Evolutionary conservation across 345 rosid species (phyloP).

Genomic region (Gossypium herbaceum): DNA sequence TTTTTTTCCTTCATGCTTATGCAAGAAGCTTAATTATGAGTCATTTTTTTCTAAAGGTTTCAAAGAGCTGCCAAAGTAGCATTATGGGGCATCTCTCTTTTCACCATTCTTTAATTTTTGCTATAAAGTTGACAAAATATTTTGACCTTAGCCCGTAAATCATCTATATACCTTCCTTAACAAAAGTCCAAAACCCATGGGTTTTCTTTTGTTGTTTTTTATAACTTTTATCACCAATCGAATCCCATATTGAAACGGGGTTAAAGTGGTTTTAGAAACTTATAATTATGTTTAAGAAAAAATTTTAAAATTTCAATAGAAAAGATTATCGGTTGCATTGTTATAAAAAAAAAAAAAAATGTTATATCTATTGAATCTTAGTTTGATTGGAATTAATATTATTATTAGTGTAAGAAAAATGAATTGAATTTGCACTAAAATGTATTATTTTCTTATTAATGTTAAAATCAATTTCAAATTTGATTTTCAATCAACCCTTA

Average conservation of each 20-base stretch:
- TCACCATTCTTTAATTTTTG: not conserved
- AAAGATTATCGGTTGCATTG: not conserved
- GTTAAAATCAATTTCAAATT: too few relatives aligned
- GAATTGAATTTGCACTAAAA: fast-evolving
- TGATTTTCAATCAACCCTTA: too few relatives aligned
- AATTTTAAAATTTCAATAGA: not conserved
- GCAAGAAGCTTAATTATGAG: conserved; percentile 20
- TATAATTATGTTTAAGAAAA: not conserved
- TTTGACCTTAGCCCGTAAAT: not conserved
- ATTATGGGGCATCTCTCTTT: conserved; percentile 10
- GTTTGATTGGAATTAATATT: too few relatives aligned
- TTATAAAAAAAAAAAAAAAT: not conserved
- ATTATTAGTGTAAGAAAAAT: fast-evolving
- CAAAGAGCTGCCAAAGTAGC: conserved; percentile 16
- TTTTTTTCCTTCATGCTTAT: conserved; percentile 18
- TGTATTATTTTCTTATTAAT: not conserved
- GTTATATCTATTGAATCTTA: not conserved
- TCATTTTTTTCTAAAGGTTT: conserved; percentile 12
- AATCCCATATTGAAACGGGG: not conserved
- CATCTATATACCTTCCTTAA: conserved; percentile 12
- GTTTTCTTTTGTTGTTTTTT: not conserved
- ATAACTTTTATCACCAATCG: not conserved
- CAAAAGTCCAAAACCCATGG: not conserved
- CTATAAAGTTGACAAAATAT: not conserved
- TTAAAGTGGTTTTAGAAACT: too few relatives aligned